These are phyloP conservation scores for Chaetomiaceae sp. DNA, from an alignment of 2,329 filamentous ascomycete species.

Conservation along the genomic window DNA sequence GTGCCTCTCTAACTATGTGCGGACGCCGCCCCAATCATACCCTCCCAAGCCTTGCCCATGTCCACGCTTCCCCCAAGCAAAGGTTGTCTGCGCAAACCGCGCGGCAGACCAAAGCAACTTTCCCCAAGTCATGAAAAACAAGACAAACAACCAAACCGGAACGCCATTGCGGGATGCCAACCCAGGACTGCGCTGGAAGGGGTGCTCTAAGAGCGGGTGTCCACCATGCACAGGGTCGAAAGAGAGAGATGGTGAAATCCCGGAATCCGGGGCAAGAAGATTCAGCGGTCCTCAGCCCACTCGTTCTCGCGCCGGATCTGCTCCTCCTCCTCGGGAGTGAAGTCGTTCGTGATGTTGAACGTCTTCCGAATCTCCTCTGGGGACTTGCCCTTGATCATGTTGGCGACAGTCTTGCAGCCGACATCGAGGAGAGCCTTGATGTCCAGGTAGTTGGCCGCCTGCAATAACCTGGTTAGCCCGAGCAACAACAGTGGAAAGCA, in stretches of 20 bases:
- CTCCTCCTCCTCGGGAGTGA: constrained; percentile 97
- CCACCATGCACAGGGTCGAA: neutral
- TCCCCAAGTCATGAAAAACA: neutral
- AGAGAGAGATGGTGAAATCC: neutral
- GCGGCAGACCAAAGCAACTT: neutral
- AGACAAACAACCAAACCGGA: constrained; percentile 5
- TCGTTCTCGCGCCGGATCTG: constrained; percentile 92
- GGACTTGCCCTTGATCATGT: constrained; percentile 99
- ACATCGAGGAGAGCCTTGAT: constrained; percentile 98
- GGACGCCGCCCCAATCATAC: too few species aligned
- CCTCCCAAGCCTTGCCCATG: neutral
- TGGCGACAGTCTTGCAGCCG: constrained; percentile 98
- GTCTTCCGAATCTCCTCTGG: constrained; percentile 99
- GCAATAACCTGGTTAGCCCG: constrained; percentile 21
- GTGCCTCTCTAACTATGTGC: neutral
- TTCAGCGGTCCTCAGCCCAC: constrained; percentile 79
- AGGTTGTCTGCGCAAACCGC: neutral
- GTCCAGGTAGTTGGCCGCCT: constrained; percentile 97
- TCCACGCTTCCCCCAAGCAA: neutral
- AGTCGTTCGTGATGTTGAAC: constrained; percentile 99
- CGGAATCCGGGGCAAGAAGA: neutral
- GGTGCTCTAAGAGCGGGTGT: neutral
- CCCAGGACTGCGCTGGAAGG: neutral
- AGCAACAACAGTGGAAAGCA: neutral
- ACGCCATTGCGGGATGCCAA: constrained; percentile 10